Base-by-base conservation (phyloP, 2,329 filamentous ascomycete genomes). In the Stemphylium vesicarium region DNA sequence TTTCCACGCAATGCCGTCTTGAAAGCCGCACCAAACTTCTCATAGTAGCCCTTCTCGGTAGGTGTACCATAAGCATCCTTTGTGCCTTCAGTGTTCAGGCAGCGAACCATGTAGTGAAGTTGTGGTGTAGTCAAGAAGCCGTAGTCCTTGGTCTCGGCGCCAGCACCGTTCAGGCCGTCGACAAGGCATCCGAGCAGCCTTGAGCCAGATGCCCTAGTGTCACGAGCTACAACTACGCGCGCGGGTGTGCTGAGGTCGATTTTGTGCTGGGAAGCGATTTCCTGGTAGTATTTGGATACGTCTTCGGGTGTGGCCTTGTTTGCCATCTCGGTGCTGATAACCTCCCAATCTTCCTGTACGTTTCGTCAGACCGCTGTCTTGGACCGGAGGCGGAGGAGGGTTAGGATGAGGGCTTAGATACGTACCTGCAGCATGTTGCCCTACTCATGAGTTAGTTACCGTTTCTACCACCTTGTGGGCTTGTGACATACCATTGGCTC, bases 111-210 rank as follows among this genome's bases (percentile, higher is more conserved):
- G 78, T 99, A 99, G 81, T 99, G 95, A 54, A 99, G 84, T 79
- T 98, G 95, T n/a, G 95, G 95, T 3, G 95, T 99, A 11, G 95
- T 98, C 70, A 97, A 82, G 73, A 93, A 88, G 78, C 94, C 95
- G 80, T 88, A 94, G 81, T 98, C 94, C 71, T 86, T 86, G 72
- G 86, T 88, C 57, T 91, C 86, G 50, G 89, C 86, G 51, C 85
- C 84, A 41, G 89, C 88, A 46, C 91, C 91, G 57, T 88, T 87
- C 61, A 98, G 82, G 15, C 91, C 91, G 70, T 91, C 89, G 55
- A 88, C 84, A 44, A 98, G 85, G 56, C 93, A 90, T 35, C 85
- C 82, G 26, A 93, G 90, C 22, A 99, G 87, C 53, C 86, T 88
- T 65, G 91, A 90, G 47, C 95, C 95, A 7, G 94, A 98, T 48